These are phyloP conservation scores for Solanum arcanum DNA, from an alignment of 257 asterid species.

Conservation along the genomic window DNA sequence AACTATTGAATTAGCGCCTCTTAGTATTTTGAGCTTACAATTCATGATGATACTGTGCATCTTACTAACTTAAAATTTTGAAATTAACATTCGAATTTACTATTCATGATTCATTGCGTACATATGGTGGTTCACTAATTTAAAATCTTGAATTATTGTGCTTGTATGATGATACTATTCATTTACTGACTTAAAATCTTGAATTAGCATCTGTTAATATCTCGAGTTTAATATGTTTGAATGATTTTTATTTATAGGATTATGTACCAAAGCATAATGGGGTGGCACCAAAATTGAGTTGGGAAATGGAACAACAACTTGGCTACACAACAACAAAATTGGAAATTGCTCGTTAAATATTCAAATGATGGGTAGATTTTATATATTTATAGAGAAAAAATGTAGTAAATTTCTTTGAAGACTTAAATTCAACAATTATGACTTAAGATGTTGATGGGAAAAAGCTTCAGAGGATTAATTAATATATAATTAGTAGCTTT, in stretches of 20 bases:
- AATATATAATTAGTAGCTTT: neutral
- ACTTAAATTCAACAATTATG: neutral
- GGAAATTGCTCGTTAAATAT: constrained; percentile 69
- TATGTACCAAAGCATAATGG: constrained; percentile 53
- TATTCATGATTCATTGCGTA: neutral
- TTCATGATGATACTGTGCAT: neutral
- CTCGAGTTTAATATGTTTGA: neutral
- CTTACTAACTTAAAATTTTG: neutral
- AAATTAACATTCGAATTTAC: neutral
- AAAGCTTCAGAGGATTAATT: neutral
- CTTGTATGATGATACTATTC: neutral
- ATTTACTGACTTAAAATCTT: neutral
- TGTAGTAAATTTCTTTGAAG: neutral
- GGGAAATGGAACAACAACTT: constrained; percentile 91
- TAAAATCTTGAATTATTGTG: neutral
- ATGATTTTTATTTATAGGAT: constrained; percentile 22
- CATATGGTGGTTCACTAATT: neutral
- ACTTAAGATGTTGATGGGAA: neutral
- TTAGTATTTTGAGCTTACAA: neutral
- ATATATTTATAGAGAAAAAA: neutral
- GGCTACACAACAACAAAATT: constrained; percentile 45
- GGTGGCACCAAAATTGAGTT: constrained; percentile 54
- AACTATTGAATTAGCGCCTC: neutral
- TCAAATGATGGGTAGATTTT: neutral
- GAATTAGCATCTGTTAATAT: neutral